A percentile compares a stretch with the other conserved stretches of the same genome.
These are phyloP conservation scores for Pilasporangium apinafurcum DNA, from an alignment of 352 stramenopile genomes.

Conservation along the genomic window DNA sequence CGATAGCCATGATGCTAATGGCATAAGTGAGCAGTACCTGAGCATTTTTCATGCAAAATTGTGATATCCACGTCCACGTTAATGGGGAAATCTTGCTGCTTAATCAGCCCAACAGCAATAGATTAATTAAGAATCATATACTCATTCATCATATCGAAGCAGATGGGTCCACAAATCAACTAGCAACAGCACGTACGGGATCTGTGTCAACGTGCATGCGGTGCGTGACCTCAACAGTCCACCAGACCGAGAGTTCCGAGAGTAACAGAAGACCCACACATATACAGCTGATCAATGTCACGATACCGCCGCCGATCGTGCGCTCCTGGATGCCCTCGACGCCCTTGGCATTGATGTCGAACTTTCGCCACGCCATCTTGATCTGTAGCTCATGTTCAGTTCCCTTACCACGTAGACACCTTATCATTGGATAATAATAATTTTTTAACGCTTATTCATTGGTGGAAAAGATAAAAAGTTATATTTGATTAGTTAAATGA, in stretches of 20 bases:
- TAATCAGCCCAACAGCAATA: neutral
- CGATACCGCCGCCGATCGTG: constrained; percentile 74
- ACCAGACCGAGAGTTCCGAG: constrained; percentile 83
- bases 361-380: constrained; percentile 70
- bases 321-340: constrained; percentile 87
- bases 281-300: constrained; percentile 76
- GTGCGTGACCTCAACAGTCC: constrained; percentile 76
- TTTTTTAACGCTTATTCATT: constrained; percentile 7
- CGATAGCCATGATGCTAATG: neutral
- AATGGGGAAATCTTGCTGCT: constrained; percentile 78
- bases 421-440: constrained; percentile 4
- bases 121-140: no score
- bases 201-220: constrained; percentile 86
- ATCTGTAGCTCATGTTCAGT: neutral
- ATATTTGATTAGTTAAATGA: constrained; percentile 5
- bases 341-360: constrained; percentile 86
- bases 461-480: constrained; percentile 2
- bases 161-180: neutral
- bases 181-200: constrained; percentile 34
- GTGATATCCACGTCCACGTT: constrained; percentile 75
- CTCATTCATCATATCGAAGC: neutral
- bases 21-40: constrained; percentile 18
- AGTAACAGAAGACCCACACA: constrained; percentile 70
- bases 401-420: constrained; percentile 1
- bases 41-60: constrained; percentile 77